These are phyloP conservation scores for Brassica juncea DNA, from an alignment of 345 rosid species.

Conservation along the genomic window DNA sequence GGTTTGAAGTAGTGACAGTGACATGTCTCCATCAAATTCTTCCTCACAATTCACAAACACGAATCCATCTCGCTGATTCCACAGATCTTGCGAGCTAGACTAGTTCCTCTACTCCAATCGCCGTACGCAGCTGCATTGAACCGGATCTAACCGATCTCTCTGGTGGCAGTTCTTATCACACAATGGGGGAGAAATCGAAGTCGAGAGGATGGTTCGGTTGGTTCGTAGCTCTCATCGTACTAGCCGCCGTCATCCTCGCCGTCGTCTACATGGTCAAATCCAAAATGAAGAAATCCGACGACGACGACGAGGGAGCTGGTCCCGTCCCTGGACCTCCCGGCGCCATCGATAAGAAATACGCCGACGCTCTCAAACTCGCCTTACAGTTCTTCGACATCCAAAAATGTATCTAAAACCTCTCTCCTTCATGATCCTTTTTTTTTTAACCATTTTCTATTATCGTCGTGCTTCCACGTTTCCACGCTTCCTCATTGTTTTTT, in stretches of 20 bases:
- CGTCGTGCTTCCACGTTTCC: constrained; percentile 22
- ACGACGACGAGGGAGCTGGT: constrained; percentile 23
- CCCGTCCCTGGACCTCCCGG: constrained; percentile 89
- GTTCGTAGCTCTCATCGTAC: constrained; percentile 56
- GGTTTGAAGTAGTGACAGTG: background rate
- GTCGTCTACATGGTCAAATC: constrained; percentile 57
- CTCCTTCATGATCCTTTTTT: background rate
- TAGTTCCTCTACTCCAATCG: background rate
- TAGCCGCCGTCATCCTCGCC: constrained; percentile 59
- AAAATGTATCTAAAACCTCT: constrained; percentile 53
- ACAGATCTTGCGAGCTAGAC: constrained; percentile 17
- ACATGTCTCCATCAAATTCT: background rate
- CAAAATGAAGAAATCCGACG: constrained; percentile 47
- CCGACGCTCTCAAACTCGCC: constrained; percentile 75
- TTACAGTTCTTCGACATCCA: constrained; percentile 90
- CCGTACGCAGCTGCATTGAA: constrained; percentile 17
- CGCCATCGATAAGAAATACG: constrained; percentile 72
- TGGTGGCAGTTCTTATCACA: background rate
- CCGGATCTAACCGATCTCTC: constrained; percentile 13
- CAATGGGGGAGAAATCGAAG: constrained; percentile 64
- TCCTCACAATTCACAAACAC: background rate
- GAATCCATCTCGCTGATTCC: background rate
- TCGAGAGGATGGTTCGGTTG: constrained; percentile 70
- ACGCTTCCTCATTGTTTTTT: background rate
- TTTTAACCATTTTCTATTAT: background rate